phyloP scores from a whole-genome alignment of 2,329 filamentous ascomycete species.

The Fusarium sp. region DNA sequence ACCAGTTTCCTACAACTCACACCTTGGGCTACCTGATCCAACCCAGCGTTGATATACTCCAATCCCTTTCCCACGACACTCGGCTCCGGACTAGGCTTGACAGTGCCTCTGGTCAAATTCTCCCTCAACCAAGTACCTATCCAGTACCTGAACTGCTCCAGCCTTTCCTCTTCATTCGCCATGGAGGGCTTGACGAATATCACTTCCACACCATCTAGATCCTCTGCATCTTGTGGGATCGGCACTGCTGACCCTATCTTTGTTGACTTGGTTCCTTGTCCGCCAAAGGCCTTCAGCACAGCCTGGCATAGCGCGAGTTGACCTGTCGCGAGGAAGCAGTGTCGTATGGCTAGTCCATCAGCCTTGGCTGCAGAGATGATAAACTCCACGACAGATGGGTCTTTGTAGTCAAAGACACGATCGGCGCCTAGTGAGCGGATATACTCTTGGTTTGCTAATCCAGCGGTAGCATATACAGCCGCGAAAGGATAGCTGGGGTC shows the following conservation, averaged over 20 bases:
- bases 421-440: constrained; percentile 54
- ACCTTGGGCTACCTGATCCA: constrained; percentile 54
- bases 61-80: constrained; percentile 56
- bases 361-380: constrained; percentile 55
- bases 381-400: constrained; percentile 44
- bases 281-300: constrained; percentile 54
- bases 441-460: constrained; percentile 53
- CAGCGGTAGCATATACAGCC: constrained; percentile 59
- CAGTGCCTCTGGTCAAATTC: constrained; percentile 50
- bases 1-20: constrained; percentile 61
- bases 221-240: constrained; percentile 50
- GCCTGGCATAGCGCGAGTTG: constrained; percentile 53
- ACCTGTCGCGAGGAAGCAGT: constrained; percentile 59
- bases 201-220: constrained; percentile 52
- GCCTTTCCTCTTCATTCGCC: constrained; percentile 51
- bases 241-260: constrained; percentile 57
- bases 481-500: constrained; percentile 51
- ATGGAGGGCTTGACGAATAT: constrained; percentile 56
- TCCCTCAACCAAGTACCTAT: constrained; percentile 56
- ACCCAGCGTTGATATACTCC: constrained; percentile 54
- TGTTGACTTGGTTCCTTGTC: constrained; percentile 13
- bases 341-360: constrained; percentile 55
- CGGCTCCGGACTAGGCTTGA: constrained; percentile 57
- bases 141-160: constrained; percentile 57
- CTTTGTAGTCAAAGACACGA: constrained; percentile 59